Evolutionary conservation across 768 basidiomycete genomes (phyloP).

Genomic region (Sarcodon sp.): DNA sequence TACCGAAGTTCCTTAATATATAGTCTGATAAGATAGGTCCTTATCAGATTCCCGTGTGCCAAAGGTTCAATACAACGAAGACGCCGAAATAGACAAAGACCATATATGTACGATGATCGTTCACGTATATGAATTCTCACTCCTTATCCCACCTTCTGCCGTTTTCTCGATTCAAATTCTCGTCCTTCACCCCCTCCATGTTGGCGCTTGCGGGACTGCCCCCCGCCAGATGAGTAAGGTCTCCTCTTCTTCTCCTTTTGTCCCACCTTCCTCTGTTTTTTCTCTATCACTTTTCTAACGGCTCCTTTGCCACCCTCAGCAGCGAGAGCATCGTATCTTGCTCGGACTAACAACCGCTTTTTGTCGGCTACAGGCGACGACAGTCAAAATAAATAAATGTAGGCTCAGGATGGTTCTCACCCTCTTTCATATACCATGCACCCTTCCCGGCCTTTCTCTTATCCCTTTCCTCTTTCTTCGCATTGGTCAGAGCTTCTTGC

Average conservation of each 20-base stretch:
- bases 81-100: background rate
- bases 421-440: constrained; percentile 75
- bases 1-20: background rate
- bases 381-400: constrained; percentile 2
- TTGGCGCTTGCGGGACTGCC: constrained; percentile 1
- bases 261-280: constrained; percentile 74
- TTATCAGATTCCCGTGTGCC: background rate
- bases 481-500: constrained; percentile 41
- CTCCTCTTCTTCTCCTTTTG: constrained; percentile 85
- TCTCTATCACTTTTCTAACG: constrained; percentile 81
- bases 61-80: background rate
- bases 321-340: constrained; percentile 71
- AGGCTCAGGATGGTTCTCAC: constrained; percentile 27
- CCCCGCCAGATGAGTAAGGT: constrained; percentile 34
- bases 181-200: constrained; percentile 6
- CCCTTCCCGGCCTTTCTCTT: constrained; percentile 70
- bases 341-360: constrained; percentile 57
- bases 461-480: constrained; percentile 39
- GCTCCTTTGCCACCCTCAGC: constrained; percentile 66
- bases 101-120: background rate
- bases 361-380: constrained; percentile 47
- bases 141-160: constrained; percentile 8
- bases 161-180: constrained; percentile 8
- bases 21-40: constrained; percentile 1
- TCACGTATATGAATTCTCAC: constrained; percentile 4